These are phyloP conservation scores for Naganishia sp. DNA, from an alignment of 1,284 basidiomycete species.

Conservation along the genomic window DNA sequence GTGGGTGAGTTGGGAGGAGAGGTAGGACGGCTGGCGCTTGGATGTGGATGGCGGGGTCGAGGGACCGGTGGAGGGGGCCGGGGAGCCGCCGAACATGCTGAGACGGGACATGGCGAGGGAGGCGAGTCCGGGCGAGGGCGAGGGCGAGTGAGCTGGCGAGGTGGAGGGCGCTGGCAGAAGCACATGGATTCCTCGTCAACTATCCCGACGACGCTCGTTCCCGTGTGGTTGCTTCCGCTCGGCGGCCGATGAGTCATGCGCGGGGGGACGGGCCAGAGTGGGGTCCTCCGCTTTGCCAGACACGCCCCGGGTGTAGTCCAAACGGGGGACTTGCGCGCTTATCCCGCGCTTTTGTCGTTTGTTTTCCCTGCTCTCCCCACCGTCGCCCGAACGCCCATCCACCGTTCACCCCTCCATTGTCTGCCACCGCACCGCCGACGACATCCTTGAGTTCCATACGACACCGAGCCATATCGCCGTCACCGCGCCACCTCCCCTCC, in stretches of 20 bases:
- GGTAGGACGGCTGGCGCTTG: conserved; percentile 32
- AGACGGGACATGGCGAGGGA: conserved; percentile 16
- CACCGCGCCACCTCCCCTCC: no score
- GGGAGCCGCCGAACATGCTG: conserved; percentile 27
- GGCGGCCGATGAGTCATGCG: not conserved
- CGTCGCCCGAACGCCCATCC: not conserved
- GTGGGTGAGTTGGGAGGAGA: conserved; percentile 24
- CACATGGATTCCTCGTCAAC: no score
- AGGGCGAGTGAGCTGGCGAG: not conserved
- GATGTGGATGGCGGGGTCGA: conserved; percentile 1
- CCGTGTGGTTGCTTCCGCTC: conserved; percentile 7
- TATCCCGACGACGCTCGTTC: not conserved
- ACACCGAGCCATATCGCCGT: no score
- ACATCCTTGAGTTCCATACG: no score
- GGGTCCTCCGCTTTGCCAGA: not conserved
- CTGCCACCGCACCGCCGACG: no score
- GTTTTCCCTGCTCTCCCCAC: no score
- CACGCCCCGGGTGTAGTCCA: not conserved
- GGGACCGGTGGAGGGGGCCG: not conserved
- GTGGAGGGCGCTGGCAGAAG: not conserved
- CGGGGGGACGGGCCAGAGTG: not conserved
- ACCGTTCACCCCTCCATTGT: no score
- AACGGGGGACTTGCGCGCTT: not conserved
- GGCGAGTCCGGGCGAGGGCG: no score
- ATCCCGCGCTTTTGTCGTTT: not conserved